These are phyloP conservation scores for Orychophragmus violaceus DNA, from an alignment of 345 rosid species.

Conservation along the genomic window DNA sequence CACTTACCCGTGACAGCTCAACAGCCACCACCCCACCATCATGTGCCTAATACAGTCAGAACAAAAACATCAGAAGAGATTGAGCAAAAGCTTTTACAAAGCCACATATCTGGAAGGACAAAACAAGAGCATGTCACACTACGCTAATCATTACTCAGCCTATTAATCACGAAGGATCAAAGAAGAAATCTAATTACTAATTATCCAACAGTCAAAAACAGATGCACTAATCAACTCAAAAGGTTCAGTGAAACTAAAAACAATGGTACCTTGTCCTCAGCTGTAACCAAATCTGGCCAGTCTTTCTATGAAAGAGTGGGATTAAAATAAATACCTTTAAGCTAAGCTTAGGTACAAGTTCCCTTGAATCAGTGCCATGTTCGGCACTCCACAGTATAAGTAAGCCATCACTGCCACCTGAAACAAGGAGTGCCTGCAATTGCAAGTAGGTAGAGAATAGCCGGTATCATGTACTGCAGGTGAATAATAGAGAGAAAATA, in stretches of 20 bases:
- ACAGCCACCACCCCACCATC: constrained; percentile 96
- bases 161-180: not conserved
- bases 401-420: constrained; percentile 94
- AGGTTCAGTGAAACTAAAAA: constrained; percentile 6
- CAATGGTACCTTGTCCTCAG: not conserved
- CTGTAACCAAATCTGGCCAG: not conserved
- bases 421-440: constrained; percentile 90
- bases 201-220: constrained; percentile 1
- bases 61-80: constrained; percentile 10
- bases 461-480: constrained; percentile 7
- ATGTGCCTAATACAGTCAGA: constrained; percentile 61
- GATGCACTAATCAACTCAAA: not conserved
- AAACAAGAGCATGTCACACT: constrained; percentile 2
- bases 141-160: not conserved
- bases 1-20: constrained; percentile 96
- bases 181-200: not conserved
- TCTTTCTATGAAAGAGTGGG: constrained; percentile 8
- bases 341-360: constrained; percentile 96
- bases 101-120: constrained; percentile 4
- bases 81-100: constrained; percentile 7
- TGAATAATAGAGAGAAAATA: not conserved
- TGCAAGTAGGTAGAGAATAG: constrained; percentile 17
- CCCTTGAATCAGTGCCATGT: constrained; percentile 87
- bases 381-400: constrained; percentile 97
- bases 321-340: constrained; percentile 57